A percentile compares a stretch with the other conserved stretches of the same genome.
Evolutionary conservation across 176 grass and related monocot species (phyloP).

Genomic region (Carex scoparia): DNA sequence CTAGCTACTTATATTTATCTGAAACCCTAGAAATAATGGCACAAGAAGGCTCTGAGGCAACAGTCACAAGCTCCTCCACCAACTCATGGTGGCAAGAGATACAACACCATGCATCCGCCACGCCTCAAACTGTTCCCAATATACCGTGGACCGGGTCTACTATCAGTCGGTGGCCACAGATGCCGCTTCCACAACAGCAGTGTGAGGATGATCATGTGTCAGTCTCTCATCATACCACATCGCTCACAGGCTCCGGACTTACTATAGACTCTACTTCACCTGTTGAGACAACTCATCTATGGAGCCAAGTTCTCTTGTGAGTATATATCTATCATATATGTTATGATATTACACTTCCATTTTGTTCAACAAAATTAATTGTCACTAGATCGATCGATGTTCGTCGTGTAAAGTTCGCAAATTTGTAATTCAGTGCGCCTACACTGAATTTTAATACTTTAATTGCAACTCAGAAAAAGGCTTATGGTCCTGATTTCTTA

Average conservation of each 20-base stretch:
- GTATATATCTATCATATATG: constrained; percentile 15
- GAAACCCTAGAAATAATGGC: constrained; percentile 47
- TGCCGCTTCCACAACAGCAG: background rate
- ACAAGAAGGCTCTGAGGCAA: constrained; percentile 69
- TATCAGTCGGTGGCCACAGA: constrained; percentile 34
- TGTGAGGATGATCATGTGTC: constrained; percentile 34
- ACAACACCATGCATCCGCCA: constrained; percentile 31
- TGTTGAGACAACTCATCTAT: constrained; percentile 72
- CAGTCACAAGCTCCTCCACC: constrained; percentile 53
- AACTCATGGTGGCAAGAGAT: constrained; percentile 56
- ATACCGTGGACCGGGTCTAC: constrained; percentile 7
- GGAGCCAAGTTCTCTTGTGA: constrained; percentile 86
- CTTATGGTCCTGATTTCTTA: background rate
- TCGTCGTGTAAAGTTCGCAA: background rate
- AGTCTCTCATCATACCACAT: constrained; percentile 42
- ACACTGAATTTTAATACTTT: background rate
- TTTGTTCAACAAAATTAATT: background rate
- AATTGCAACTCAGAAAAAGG: background rate
- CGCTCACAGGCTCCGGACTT: constrained; percentile 30
- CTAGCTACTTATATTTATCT: background rate
- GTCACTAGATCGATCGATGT: background rate
- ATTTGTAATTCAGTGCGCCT: too few relatives aligned
- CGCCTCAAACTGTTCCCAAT: background rate
- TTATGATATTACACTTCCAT: background rate
- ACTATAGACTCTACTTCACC: constrained; percentile 20